A percentile compares a stretch with the other conserved stretches of the same genome.
Evolutionary conservation across 1,284 basidiomycete genomes (phyloP).

Genomic region (Lignosus rhinocerotis): DNA sequence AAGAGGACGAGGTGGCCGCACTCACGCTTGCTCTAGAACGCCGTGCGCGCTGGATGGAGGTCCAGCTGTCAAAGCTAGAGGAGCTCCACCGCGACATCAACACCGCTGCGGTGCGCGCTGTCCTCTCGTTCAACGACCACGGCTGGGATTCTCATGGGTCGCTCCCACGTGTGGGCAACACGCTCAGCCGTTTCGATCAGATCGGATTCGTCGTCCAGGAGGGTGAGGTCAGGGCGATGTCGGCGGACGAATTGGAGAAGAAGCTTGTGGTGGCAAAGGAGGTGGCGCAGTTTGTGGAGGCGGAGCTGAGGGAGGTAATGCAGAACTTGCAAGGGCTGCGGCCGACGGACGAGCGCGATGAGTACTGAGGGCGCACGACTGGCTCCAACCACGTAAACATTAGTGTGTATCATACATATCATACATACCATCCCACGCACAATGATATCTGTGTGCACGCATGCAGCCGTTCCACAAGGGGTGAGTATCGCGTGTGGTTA

Average conservation of each 20-base stretch:
- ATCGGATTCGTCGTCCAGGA: conserved; percentile 55
- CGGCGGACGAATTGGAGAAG: conserved; percentile 69
- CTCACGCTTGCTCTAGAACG: conserved; percentile 79
- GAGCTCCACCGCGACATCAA: conserved; percentile 85
- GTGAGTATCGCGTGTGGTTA: too few relatives aligned
- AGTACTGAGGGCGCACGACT: background rate
- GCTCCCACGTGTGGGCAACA: conserved; percentile 64
- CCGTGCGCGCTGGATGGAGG: conserved; percentile 87
- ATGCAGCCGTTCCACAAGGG: too few relatives aligned
- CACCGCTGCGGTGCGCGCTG: conserved; percentile 77
- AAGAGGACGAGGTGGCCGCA: conserved; percentile 80
- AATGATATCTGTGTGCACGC: background rate
- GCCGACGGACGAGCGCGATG: conserved; percentile 43
- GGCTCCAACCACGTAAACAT: background rate
- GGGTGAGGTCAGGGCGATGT: conserved; percentile 54
- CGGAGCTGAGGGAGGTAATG: conserved; percentile 73
- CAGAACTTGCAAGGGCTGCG: conserved; percentile 56
- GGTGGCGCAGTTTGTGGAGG: conserved; percentile 68
- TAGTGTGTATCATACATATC: background rate
- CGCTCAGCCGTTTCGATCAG: conserved; percentile 65
- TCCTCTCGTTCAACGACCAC: conserved; percentile 78
- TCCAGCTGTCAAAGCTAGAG: conserved; percentile 80
- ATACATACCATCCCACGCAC: background rate
- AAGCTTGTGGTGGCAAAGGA: conserved; percentile 69
- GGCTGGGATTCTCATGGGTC: conserved; percentile 76